These are phyloP conservation scores for Trichophaea hybrida DNA, from an alignment of 2,329 filamentous ascomycete genomes.

Conservation along the genomic window DNA sequence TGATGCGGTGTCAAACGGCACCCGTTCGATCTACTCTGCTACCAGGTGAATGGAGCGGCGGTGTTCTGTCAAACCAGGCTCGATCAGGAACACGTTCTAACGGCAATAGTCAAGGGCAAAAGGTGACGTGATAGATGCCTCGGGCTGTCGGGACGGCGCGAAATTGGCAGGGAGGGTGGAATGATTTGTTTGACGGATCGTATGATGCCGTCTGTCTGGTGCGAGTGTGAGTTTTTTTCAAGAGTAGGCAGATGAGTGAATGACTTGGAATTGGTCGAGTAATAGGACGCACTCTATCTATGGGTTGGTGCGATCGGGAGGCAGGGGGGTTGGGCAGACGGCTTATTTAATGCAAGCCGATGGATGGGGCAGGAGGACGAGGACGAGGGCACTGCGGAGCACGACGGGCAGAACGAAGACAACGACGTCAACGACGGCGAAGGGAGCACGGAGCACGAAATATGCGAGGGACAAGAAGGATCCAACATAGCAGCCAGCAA, in stretches of 20 bases:
- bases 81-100: neutral
- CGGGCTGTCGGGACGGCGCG: neutral
- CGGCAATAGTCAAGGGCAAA: neutral
- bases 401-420: neutral
- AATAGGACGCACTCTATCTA: too few relatives aligned
- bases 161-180: neutral
- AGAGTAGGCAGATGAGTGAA: neutral
- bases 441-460: too few relatives aligned
- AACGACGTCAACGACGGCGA: too few relatives aligned
- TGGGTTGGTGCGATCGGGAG: neutral
- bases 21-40: neutral
- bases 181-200: neutral
- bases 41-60: neutral
- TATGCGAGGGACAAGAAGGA: neutral
- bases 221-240: neutral
- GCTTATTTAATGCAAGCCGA: neutral
- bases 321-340: neutral
- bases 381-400: neutral
- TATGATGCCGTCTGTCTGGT: neutral
- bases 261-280: too few relatives aligned
- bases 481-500: too few relatives aligned
- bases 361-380: neutral
- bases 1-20: neutral
- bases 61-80: neutral
- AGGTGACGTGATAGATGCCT: neutral